Evolutionary conservation across 2,329 filamentous ascomycete species (phyloP).

Genomic region (Hypoxylon sp.): DNA sequence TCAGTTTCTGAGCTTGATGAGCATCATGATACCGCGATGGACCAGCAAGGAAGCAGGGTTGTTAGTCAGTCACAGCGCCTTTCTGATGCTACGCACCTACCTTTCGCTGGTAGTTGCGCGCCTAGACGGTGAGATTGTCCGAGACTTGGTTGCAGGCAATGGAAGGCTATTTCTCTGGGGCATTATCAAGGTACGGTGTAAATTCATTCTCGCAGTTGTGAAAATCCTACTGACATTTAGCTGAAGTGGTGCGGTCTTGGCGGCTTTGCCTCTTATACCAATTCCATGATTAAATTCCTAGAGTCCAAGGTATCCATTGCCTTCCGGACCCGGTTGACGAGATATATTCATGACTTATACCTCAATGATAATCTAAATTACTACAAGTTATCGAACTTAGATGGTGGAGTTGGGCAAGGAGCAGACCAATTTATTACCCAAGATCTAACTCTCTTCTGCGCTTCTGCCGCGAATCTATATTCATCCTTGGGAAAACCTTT

Average conservation of each 20-base stretch:
- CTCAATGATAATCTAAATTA: constrained; percentile 95
- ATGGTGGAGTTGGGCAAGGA: constrained; percentile 91
- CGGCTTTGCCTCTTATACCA: constrained; percentile 94
- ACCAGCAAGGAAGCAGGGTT: constrained; percentile 95
- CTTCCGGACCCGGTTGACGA: constrained; percentile 92
- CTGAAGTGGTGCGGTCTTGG: constrained; percentile 89
- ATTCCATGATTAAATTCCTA: constrained; percentile 98
- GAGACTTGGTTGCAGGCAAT: constrained; percentile 95
- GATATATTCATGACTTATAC: constrained; percentile 98
- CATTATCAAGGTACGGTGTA: constrained; percentile 75
- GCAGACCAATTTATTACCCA: constrained; percentile 98
- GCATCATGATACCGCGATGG: constrained; percentile 97
- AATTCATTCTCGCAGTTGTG: constrained; percentile 10
- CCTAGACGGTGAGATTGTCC: constrained; percentile 94
- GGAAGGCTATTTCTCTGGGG: constrained; percentile 90
- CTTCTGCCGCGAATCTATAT: constrained; percentile 90
- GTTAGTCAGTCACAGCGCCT: constrained; percentile 87
- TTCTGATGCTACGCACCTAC: constrained; percentile 92
- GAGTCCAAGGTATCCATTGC: constrained; percentile 98
- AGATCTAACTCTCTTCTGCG: constrained; percentile 95
- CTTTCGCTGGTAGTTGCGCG: constrained; percentile 92
- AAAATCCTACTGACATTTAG: constrained; percentile 32
- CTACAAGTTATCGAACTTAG: constrained; percentile 93
- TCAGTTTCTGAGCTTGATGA: constrained; percentile 94
- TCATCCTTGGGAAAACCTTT: constrained; percentile 97